Conservation (phyloP, 192 early-diverging fungal genomes). For the Entophlyctis luteolus region DNA sequence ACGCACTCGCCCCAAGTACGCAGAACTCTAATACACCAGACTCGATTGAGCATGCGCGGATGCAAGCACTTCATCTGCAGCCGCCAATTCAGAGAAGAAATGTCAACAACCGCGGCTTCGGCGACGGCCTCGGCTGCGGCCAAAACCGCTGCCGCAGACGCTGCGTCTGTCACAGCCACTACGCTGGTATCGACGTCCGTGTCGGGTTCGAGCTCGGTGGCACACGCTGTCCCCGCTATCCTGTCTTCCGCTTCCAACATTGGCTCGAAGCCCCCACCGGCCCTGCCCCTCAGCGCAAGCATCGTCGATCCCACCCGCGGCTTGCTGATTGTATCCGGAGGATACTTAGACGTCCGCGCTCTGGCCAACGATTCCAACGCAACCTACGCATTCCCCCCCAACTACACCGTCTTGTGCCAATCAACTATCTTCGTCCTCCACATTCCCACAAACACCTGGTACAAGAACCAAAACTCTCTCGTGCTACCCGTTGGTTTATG, state of each 20-base stretch:
- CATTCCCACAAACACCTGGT: background rate
- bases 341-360: background rate
- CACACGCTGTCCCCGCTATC: background rate
- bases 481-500: slow-evolving; percentile 24
- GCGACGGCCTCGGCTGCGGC: background rate
- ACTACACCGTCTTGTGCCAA: background rate
- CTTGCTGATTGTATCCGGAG: slow-evolving; percentile 9
- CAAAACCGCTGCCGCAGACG: background rate
- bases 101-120: too few species aligned
- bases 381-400: background rate
- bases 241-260: background rate
- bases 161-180: background rate
- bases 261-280: background rate
- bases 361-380: background rate
- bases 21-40: too few species aligned
- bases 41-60: too few species aligned
- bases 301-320: background rate
- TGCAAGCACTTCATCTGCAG: too few species aligned
- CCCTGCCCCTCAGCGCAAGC: background rate
- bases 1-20: too few species aligned
- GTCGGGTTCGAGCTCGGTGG: too few species aligned
- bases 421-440: background rate
- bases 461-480: background rate
- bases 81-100: too few species aligned
- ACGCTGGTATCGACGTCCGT: background rate